These are phyloP conservation scores for Peronospora belbahrii DNA, from an alignment of 352 stramenopile species.

Conservation along the genomic window DNA sequence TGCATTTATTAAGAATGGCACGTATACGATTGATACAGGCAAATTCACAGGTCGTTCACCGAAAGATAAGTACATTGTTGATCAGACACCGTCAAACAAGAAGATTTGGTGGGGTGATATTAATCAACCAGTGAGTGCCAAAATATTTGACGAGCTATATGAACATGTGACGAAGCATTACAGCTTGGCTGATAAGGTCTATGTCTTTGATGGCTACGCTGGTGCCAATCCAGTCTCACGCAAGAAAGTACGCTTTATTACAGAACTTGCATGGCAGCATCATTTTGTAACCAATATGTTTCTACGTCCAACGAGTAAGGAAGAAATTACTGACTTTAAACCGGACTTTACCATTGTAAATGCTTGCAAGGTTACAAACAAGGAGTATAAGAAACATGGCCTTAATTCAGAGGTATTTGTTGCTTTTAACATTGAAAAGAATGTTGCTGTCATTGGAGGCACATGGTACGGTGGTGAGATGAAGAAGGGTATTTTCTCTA, in stretches of 20 bases:
- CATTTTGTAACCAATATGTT: slow-evolving; percentile 98
- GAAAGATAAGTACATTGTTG: slow-evolving; percentile 98
- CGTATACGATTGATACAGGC: slow-evolving; percentile 96
- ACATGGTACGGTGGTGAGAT: slow-evolving; percentile 98
- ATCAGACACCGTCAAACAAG: slow-evolving; percentile 85
- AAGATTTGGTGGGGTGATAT: slow-evolving; percentile 97
- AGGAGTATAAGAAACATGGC: slow-evolving; percentile 91
- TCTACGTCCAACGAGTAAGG: slow-evolving; percentile 71
- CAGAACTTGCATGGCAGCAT: slow-evolving; percentile 96
- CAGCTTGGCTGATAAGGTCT: slow-evolving; percentile 87
- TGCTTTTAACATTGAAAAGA: slow-evolving; percentile 95
- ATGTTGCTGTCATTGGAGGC: slow-evolving; percentile 91
- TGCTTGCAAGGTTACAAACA: slow-evolving; percentile 92
- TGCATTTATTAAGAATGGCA: slow-evolving; percentile 85
- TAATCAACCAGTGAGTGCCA: slow-evolving; percentile 89
- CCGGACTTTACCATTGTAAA: slow-evolving; percentile 98
- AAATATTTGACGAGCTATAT: slow-evolving; percentile 95
- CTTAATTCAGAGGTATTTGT: slow-evolving; percentile 95
- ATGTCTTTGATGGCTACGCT: slow-evolving; percentile 95
- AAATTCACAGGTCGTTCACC: slow-evolving; percentile 98
- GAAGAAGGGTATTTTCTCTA: slow-evolving; percentile 97
- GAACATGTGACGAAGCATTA: slow-evolving; percentile 92
- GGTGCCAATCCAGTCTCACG: slow-evolving; percentile 88
- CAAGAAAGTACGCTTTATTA: slow-evolving; percentile 96
- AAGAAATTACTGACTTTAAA: slow-evolving; percentile 90